A percentile compares a stretch with the other conserved stretches of the same genome.
These are phyloP conservation scores for Ceratorhiza oryzae-sativae DNA, from an alignment of 1,284 basidiomycete genomes.

Conservation along the genomic window DNA sequence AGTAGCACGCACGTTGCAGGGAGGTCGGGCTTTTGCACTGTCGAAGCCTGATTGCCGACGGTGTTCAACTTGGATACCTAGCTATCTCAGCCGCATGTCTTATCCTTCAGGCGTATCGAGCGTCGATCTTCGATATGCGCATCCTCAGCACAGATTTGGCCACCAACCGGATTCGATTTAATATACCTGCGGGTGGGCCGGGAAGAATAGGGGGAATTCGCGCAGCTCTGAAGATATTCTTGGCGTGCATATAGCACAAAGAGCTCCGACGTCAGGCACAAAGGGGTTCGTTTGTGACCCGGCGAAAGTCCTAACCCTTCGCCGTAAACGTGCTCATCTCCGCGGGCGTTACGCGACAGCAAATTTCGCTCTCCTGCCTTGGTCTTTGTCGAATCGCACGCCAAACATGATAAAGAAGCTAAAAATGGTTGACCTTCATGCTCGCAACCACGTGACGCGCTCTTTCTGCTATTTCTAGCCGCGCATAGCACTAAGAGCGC, in stretches of 20 bases:
- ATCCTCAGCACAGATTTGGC: not conserved
- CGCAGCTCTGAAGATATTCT: not conserved
- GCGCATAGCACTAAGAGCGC: slow-evolving; percentile 33
- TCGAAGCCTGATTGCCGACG: not conserved
- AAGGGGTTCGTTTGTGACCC: not conserved
- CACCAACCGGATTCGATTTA: not conserved
- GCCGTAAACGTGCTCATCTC: not conserved
- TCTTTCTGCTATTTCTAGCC: slow-evolving; percentile 31
- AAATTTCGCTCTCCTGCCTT: not conserved
- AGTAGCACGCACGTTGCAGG: not conserved
- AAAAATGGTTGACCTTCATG: not conserved
- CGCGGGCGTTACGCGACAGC: not conserved
- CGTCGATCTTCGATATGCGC: not conserved
- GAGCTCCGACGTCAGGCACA: not conserved
- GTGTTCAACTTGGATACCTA: not conserved
- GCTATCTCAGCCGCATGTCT: not conserved
- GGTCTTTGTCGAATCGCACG: not conserved
- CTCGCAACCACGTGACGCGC: slow-evolving; percentile 27
- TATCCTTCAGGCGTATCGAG: not conserved
- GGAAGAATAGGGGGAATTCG: not conserved
- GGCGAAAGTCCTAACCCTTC: not conserved
- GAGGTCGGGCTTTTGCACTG: not conserved
- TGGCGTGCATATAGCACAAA: not conserved
- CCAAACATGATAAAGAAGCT: not conserved
- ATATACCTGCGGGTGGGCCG: not conserved